Evolutionary conservation across 140 eudicot genomes (phyloP).

Genomic region (Erigeron philadelphicus): DNA sequence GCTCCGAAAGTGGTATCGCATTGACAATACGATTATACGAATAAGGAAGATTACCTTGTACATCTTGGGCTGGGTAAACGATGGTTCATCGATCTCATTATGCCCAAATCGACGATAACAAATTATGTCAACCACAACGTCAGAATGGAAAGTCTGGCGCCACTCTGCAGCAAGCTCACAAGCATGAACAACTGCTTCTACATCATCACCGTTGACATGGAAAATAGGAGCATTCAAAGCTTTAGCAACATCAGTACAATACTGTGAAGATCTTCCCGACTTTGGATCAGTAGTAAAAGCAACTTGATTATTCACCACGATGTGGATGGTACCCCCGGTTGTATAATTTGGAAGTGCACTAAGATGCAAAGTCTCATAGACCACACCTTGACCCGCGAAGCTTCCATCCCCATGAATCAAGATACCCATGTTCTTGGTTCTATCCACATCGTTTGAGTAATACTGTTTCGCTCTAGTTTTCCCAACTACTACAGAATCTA

Average conservation of each 20-base stretch:
- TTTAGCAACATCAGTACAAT: conserved; percentile 92
- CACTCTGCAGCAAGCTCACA: conserved; percentile 98
- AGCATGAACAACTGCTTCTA: conserved; percentile 85
- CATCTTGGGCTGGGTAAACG: conserved; percentile 92
- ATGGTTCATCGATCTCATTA: conserved; percentile 94
- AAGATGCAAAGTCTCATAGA: conserved; percentile 76
- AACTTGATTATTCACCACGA: conserved; percentile 90
- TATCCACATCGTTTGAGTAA: conserved; percentile 56
- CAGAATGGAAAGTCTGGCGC: conserved; percentile 91
- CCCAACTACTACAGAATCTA: conserved; percentile 83
- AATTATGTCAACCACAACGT: conserved; percentile 85
- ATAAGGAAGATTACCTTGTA: conserved; percentile 49
- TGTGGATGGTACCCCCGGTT: conserved; percentile 85
- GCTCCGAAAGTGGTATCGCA: background rate
- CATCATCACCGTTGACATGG: conserved; percentile 90
- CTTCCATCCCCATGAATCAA: conserved; percentile 92
- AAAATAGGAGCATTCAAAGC: conserved; percentile 84
- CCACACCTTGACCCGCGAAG: conserved; percentile 93
- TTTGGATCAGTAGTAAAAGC: conserved; percentile 89
- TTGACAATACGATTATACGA: background rate
- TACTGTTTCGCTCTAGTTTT: conserved; percentile 86
- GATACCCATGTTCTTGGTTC: conserved; percentile 75
- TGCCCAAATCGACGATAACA: conserved; percentile 95
- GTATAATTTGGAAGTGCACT: conserved; percentile 88
- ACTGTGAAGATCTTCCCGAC: conserved; percentile 87